These are phyloP conservation scores for Lithocarpus polystachyus DNA, from an alignment of 306 rosid genomes.

Conservation along the genomic window DNA sequence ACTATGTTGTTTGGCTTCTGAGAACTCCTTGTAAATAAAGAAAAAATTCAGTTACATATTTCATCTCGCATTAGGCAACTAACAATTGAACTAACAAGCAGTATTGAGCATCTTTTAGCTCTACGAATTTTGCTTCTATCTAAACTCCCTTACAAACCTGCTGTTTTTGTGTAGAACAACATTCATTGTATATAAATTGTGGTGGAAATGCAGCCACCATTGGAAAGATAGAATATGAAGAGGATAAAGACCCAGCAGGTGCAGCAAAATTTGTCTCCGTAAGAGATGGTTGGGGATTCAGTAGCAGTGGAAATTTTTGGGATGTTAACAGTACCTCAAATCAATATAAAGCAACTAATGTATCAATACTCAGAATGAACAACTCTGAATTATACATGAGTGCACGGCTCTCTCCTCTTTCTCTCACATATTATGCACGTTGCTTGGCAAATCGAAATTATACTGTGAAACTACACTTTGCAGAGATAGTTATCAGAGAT, in stretches of 20 bases:
- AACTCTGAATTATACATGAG: conserved; percentile 39
- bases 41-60: background rate
- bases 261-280: conserved; percentile 39
- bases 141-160: background rate
- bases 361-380: conserved; percentile 20
- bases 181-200: conserved; percentile 50
- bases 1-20: background rate
- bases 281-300: conserved; percentile 41
- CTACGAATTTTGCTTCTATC: background rate
- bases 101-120: background rate
- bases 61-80: no score
- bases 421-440: conserved; percentile 53
- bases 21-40: background rate
- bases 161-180: conserved; percentile 6
- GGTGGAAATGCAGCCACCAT: conserved; percentile 49
- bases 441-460: conserved; percentile 69
- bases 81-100: background rate
- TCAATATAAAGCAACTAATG: conserved; percentile 22
- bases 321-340: conserved; percentile 28
- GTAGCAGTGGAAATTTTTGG: conserved; percentile 52
- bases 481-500: conserved; percentile 48
- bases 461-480: conserved; percentile 52
- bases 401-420: conserved; percentile 50
- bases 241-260: conserved; percentile 44
- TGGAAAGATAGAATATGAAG: conserved; percentile 34